Percentiles rank a stretch among this genome's conserved stretches.
These are phyloP conservation scores for Ogataea populi-albae DNA, from an alignment of 805 yeast genomes.

Conservation along the genomic window DNA sequence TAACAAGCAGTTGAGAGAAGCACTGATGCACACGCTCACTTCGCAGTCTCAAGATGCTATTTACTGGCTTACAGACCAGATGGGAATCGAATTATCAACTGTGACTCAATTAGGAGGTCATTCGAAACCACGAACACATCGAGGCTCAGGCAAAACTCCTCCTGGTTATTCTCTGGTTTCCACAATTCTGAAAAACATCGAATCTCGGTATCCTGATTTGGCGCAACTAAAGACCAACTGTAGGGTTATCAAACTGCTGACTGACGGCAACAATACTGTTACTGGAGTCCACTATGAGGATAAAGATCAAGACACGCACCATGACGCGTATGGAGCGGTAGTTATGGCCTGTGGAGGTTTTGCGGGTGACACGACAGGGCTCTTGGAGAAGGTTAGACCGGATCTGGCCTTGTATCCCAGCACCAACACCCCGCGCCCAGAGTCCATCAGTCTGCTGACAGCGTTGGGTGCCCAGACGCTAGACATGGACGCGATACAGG, in stretches of 20 bases:
- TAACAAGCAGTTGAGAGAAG: slow-evolving; percentile 39
- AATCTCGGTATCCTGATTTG: slow-evolving; percentile 41
- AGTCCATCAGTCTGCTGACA: slow-evolving; percentile 56
- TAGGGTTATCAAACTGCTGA: slow-evolving; percentile 40
- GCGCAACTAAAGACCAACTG: slow-evolving; percentile 31
- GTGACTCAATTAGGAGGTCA: slow-evolving; percentile 84
- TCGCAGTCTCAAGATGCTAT: slow-evolving; percentile 64
- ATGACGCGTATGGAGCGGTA: slow-evolving; percentile 49
- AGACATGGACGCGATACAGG: slow-evolving; percentile 64
- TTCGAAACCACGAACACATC: slow-evolving; percentile 74
- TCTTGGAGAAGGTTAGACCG: slow-evolving; percentile 55
- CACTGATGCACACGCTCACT: slow-evolving; percentile 57
- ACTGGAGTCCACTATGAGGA: slow-evolving; percentile 33
- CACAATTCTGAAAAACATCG: slow-evolving; percentile 48
- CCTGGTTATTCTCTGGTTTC: slow-evolving; percentile 68
- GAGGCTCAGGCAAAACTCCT: slow-evolving; percentile 64
- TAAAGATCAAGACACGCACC: slow-evolving; percentile 19
- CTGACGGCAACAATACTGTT: slow-evolving; percentile 22
- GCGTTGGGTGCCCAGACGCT: slow-evolving; percentile 52
- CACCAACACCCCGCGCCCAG: slow-evolving; percentile 61
- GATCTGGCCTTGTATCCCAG: slow-evolving; percentile 55
- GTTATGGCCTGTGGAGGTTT: slow-evolving; percentile 65
- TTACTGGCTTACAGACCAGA: slow-evolving; percentile 63
- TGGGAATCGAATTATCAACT: slow-evolving; percentile 59
- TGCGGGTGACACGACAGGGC: slow-evolving; percentile 56